Conservation (phyloP, 1,139 yeast genomes). For the Magnusiomyces fungicola region DNA sequence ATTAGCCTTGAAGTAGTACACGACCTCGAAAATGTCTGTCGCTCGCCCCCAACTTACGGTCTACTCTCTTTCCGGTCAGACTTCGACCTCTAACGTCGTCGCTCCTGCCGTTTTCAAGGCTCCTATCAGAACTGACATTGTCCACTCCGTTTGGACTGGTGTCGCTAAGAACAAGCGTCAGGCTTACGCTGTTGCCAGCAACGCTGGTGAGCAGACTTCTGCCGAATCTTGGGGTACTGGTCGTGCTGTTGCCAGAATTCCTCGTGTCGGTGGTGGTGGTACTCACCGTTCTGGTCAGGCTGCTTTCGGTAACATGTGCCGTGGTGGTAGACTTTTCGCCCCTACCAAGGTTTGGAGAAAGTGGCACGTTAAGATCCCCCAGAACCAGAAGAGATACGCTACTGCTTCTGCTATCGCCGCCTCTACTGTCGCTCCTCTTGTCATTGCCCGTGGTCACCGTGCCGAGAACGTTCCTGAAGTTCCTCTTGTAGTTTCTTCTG, state of each 20-base stretch:
- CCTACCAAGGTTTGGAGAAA: slow-evolving; percentile 99
- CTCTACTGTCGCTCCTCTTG: slow-evolving; percentile 96
- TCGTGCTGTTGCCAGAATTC: slow-evolving; percentile 99
- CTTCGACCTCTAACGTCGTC: slow-evolving; percentile 77
- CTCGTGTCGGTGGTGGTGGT: slow-evolving; percentile 99
- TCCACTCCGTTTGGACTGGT: slow-evolving; percentile 97
- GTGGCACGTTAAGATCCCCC: slow-evolving; percentile 99
- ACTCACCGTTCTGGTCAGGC: slow-evolving; percentile 99
- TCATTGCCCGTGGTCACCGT: slow-evolving; percentile 99
- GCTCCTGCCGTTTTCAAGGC: slow-evolving; percentile 99
- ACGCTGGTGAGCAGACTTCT: slow-evolving; percentile 99
- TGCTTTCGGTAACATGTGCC: slow-evolving; percentile 99
- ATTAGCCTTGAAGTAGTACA: slow-evolving; percentile 3
- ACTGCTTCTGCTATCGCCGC: slow-evolving; percentile 99
- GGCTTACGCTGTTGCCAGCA: slow-evolving; percentile 98
- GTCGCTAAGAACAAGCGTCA: slow-evolving; percentile 99
- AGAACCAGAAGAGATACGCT: slow-evolving; percentile 99
- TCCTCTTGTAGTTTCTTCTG: slow-evolving; percentile 95
- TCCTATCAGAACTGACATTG: slow-evolving; percentile 99
- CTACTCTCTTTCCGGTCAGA: slow-evolving; percentile 80
- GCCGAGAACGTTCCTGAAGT: slow-evolving; percentile 97
- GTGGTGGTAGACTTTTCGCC: slow-evolving; percentile 99
- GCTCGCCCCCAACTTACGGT: slow-evolving; percentile 96
- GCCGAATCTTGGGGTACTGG: slow-evolving; percentile 99
- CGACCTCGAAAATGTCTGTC: slow-evolving; percentile 47